Evolutionary conservation across 2,329 filamentous ascomycete species (phyloP), one percentile per base, ranked within the genome.

Genomic region (Phialophora macrospora): DNA sequence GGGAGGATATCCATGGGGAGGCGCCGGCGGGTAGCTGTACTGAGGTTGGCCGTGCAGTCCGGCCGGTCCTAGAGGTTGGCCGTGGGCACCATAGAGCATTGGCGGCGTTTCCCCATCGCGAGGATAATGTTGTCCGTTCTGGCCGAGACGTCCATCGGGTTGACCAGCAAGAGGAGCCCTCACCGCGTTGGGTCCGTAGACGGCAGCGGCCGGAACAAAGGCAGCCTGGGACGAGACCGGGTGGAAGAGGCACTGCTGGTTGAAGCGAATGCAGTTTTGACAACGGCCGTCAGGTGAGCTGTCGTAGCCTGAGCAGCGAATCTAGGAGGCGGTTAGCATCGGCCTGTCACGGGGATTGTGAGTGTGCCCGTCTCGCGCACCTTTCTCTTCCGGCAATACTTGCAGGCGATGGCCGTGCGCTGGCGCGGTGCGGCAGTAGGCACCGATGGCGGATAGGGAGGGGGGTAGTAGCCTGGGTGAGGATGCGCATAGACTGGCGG

Each of bases 181-280:
- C 34, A 70, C 73, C 46, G 71, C 75, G 72, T 83, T 79, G 17
- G 84, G 83, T 56, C 68, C 70, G 68, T 85, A 90, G 64, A 88
- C 86, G 6, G 88, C 87, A 74, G 90, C 87, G 9, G 88, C 88
- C 7, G 89, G 89, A 38, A 91, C 89, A 73, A 91, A 91, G 11
- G 89, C 89, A 8, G 88, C 87, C 77, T 91, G 88, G 11, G 88
- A 89, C 3, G 88, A 90, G 26, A 92, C 89, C 2, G 89, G 89
- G 0, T 88, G 91, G 77, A 92, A 92, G 77, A 92, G 87, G 78
- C 89, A 92, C 75, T 90, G 88, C 77, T 91, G 89, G 70, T 89
- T 88, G 79, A 91, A 92, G 55, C 89, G 83, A 69, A 88, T 82
- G 75, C 89, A 92, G 76, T 91, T 91, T 73, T 83, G 86, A 80